phyloP scores from a whole-genome alignment of 192 early-diverging fungal species.

The Spizellomyces sp. region DNA sequence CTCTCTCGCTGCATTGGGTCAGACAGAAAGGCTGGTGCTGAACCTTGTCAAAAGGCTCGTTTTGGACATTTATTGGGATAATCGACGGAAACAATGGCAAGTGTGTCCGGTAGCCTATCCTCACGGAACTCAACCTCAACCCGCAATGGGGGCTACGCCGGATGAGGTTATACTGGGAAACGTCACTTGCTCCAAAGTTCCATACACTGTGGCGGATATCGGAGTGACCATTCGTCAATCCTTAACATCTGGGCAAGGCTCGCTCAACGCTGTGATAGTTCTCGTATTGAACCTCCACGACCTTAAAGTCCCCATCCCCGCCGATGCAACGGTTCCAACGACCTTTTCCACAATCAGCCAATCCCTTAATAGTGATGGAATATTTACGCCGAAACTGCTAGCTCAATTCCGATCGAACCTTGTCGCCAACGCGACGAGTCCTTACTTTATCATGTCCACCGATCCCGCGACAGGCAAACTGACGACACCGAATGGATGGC shows the following conservation, averaged over 20 bases:
- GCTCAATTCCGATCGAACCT: background rate
- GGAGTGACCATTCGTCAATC: background rate
- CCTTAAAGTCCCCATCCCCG: background rate
- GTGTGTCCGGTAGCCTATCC: constrained; percentile 23
- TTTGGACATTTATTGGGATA: constrained; percentile 30
- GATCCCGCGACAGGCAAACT: background rate
- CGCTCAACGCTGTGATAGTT: background rate
- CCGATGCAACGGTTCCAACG: constrained; percentile 5
- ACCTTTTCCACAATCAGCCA: constrained; percentile 4
- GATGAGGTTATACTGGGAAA: background rate
- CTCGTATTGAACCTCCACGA: constrained; percentile 26
- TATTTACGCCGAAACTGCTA: constrained; percentile 26
- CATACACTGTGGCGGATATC: background rate
- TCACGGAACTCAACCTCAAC: background rate
- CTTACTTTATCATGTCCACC: constrained; percentile 2
- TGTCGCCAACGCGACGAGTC: background rate
- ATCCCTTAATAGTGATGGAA: background rate
- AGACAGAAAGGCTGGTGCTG: background rate
- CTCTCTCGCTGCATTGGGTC: background rate
- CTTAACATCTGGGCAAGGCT: background rate
- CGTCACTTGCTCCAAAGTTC: background rate
- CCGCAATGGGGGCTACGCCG: background rate
- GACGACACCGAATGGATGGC: constrained; percentile 20
- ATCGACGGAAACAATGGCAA: constrained; percentile 10
- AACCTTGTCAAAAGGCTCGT: constrained; percentile 10